Base-by-base conservation (phyloP, 352 stramenopile species). In the Phytopythium aichiense region DNA sequence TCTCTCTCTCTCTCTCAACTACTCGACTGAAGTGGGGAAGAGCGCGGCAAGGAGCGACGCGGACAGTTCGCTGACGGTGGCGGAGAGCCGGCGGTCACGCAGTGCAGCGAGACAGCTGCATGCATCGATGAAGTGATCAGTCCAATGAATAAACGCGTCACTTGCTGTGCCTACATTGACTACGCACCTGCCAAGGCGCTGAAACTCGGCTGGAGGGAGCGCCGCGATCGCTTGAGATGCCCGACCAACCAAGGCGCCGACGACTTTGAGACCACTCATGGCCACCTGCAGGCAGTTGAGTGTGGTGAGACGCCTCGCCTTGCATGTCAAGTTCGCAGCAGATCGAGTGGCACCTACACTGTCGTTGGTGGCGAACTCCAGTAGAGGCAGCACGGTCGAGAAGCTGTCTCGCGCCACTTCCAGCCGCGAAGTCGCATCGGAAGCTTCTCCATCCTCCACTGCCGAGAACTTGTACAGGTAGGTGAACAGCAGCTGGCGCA, bases 251-350 rank as follows among this genome's bases (percentile, higher is more conserved):
- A 92, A 53, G 6, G 71, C 79, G 9, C 75, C 79, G 13, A 86
- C 50, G 6, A 90, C 67, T 57, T 89, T 90, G 7, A 92, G 61
- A 0, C 77, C 72, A 51, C 72, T 83, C 68, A 89, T 76, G 20
- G 64, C 71, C 15, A 89, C 67, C 71, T 81, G 30, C 2, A 43
- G n/a, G 52, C 7, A 5, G 13, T 31, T 40, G 35, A 40, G 35
- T 6, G 23, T 15, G 22, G 43, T 50, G 11, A 50, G 2, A 4
- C 23, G 6, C 8, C 12, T 35, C 12, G 4, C 7, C 31, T 53
- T 35, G 4, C 12, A 11, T 15, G 6, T 30, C 18, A 4, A 25
- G 28, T 2, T 46, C 20, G 0, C 4, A 51, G 30, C 3, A 20
- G 52, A 38, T 13, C n/a, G n/a, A 16, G 16, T 56, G n/a, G 28